Evolutionary conservation across 2,329 filamentous ascomycete genomes (phyloP).

Genomic region (Talaromyces sp.): DNA sequence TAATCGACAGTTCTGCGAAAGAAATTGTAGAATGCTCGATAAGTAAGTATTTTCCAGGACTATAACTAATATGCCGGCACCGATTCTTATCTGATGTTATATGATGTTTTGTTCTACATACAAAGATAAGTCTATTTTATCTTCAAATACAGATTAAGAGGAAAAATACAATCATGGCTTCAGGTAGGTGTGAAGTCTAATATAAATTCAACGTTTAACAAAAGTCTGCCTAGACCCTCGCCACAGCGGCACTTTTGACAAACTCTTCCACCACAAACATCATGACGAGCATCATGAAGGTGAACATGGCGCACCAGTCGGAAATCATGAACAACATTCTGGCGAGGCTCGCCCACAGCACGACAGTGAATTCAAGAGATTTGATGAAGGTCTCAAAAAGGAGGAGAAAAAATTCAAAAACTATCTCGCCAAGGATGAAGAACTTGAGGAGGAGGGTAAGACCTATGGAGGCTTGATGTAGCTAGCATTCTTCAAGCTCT

Average conservation of each 20-base stretch:
- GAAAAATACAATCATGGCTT: not conserved
- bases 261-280: constrained; percentile 12
- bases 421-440: constrained; percentile 13
- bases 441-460: constrained; percentile 7
- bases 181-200: not conserved
- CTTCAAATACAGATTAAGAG: not conserved
- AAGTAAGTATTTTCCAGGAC: not conserved
- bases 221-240: not conserved
- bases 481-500: not conserved
- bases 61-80: not conserved
- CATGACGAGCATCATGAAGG: not conserved
- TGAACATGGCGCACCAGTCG: not conserved
- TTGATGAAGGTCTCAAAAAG: not conserved
- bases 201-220: not conserved
- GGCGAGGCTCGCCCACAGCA: not conserved
- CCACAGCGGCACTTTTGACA: not conserved
- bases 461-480: constrained; percentile 13
- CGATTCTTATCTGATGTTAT: too few relatives aligned
- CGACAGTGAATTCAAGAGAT: not conserved
- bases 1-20: not conserved
- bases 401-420: not conserved
- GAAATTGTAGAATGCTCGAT: not conserved
- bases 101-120: too few relatives aligned
- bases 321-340: not conserved
- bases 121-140: too few relatives aligned